Evolutionary conservation across 2,329 filamentous ascomycete species (phyloP).

Genomic region (Cordyceps militaris): DNA sequence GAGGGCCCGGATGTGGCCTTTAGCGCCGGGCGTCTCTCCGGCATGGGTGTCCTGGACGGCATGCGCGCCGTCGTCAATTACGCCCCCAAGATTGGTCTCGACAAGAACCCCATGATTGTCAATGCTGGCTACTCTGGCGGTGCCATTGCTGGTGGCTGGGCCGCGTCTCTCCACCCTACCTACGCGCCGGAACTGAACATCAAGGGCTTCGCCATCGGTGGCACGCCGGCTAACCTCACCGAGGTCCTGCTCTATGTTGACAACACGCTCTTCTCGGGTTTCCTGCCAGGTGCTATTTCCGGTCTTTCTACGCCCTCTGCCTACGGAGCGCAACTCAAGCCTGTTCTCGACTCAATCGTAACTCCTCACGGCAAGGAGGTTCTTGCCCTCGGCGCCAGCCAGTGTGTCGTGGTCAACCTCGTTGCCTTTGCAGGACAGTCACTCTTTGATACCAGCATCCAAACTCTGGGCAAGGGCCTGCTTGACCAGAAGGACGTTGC

Average conservation of each 20-base stretch:
- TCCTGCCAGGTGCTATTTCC: slow-evolving; percentile 1
- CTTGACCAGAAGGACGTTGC: neutral
- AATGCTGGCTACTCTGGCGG: slow-evolving; percentile 10
- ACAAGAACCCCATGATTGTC: slow-evolving; percentile 10
- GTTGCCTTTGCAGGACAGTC: slow-evolving; percentile 6
- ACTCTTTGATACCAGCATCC: slow-evolving; percentile 4
- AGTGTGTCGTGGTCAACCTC: slow-evolving; percentile 9
- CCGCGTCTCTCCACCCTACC: slow-evolving; percentile 6
- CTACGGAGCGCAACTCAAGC: slow-evolving; percentile 3
- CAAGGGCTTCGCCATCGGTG: slow-evolving; percentile 6
- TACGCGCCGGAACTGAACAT: slow-evolving; percentile 8
- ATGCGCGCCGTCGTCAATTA: slow-evolving; percentile 11
- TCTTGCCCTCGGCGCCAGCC: neutral
- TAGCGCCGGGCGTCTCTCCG: neutral
- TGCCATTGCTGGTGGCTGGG: slow-evolving; percentile 13
- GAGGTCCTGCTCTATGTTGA: slow-evolving; percentile 1
- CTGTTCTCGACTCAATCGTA: slow-evolving; percentile 1
- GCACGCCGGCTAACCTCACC: slow-evolving; percentile 13
- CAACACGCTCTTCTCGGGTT: neutral
- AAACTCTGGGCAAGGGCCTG: slow-evolving; percentile 8
- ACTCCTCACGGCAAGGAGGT: neutral
- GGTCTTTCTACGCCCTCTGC: slow-evolving; percentile 26
- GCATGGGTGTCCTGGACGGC: slow-evolving; percentile 12
- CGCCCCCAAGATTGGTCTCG: neutral
- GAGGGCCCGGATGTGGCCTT: slow-evolving; percentile 12